phyloP scores from a whole-genome alignment of 2,329 filamentous ascomycete genomes.

The Fusarium zealandicum region DNA sequence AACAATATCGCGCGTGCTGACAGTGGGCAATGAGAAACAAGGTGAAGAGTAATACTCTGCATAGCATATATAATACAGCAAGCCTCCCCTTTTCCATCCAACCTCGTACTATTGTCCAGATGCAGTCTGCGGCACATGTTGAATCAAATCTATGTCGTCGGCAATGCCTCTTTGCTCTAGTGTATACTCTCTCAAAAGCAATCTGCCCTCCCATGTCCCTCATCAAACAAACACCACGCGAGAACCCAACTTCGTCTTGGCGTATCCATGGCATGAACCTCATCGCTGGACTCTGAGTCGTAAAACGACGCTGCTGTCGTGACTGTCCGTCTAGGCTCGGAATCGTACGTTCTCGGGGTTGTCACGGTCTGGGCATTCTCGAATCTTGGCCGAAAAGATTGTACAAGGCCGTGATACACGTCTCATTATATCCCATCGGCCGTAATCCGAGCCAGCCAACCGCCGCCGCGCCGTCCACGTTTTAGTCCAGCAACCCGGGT shows the following conservation, averaged over 20 bases:
- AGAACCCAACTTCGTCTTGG: background rate
- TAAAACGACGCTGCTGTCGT: background rate
- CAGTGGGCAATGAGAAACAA: too few species aligned
- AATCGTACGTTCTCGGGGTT: background rate
- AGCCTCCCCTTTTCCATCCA: background rate
- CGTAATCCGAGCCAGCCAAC: slow-evolving; percentile 20
- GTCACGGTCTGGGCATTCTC: background rate
- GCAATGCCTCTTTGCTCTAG: background rate
- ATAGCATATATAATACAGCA: background rate
- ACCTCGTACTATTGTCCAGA: background rate
- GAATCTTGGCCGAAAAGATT: background rate
- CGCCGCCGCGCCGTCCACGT: slow-evolving; percentile 15
- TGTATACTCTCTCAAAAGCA: background rate
- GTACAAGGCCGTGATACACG: slow-evolving; percentile 17
- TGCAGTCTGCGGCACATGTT: background rate
- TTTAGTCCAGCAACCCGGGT: slow-evolving; percentile 33
- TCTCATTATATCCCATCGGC: slow-evolving; percentile 29
- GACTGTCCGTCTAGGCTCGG: background rate
- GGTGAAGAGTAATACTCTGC: too few species aligned
- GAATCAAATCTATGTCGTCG: slow-evolving; percentile 8
- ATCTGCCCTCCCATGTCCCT: background rate
- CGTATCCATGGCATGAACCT: background rate
- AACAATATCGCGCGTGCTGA: background rate
- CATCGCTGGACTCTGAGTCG: background rate
- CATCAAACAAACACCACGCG: background rate